Conservation (phyloP, 2,329 filamentous ascomycete genomes). For the Lachnellula hyalina region DNA sequence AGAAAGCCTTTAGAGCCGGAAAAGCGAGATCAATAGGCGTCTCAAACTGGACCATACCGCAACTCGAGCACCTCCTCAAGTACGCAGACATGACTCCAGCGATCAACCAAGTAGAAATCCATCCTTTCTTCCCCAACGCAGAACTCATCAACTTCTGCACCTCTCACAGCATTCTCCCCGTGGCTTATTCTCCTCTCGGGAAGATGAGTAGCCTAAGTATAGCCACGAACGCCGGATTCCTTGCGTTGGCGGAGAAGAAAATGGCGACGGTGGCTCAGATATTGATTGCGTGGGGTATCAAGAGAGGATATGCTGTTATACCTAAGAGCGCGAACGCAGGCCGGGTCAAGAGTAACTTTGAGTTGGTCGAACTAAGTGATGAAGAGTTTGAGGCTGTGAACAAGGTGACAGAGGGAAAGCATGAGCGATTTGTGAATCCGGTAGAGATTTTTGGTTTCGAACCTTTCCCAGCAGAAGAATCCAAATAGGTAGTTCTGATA, state of each 20-base stretch:
- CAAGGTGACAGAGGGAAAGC: constrained; percentile 55
- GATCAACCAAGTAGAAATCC: constrained; percentile 60
- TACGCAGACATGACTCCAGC: constrained; percentile 43
- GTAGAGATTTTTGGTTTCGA: constrained; percentile 71
- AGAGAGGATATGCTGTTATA: constrained; percentile 62
- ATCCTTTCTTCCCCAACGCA: constrained; percentile 67
- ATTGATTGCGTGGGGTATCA: constrained; percentile 65
- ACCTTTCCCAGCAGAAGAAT: constrained; percentile 59
- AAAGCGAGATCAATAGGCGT: constrained; percentile 55
- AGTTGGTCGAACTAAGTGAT: constrained; percentile 57
- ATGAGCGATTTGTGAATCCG: constrained; percentile 72
- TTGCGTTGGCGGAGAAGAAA: constrained; percentile 57
- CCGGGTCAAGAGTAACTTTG: constrained; percentile 64
- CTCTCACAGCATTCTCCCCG: constrained; percentile 63
- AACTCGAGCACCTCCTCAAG: constrained; percentile 46
- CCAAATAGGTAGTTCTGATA: not conserved
- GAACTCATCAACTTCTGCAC: constrained; percentile 65
- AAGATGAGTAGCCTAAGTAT: constrained; percentile 44
- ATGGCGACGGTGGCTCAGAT: constrained; percentile 54
- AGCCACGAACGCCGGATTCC: constrained; percentile 50
- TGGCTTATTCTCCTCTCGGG: constrained; percentile 66
- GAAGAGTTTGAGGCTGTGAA: constrained; percentile 53
- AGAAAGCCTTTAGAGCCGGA: constrained; percentile 54
- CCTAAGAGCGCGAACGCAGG: constrained; percentile 64
- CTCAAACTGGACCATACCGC: constrained; percentile 50